A percentile compares a stretch with the other conserved stretches of the same genome.
Evolutionary conservation across 495 filamentous ascomycete species (phyloP).

Genomic region (Hyaloscypha hepaticicola): DNA sequence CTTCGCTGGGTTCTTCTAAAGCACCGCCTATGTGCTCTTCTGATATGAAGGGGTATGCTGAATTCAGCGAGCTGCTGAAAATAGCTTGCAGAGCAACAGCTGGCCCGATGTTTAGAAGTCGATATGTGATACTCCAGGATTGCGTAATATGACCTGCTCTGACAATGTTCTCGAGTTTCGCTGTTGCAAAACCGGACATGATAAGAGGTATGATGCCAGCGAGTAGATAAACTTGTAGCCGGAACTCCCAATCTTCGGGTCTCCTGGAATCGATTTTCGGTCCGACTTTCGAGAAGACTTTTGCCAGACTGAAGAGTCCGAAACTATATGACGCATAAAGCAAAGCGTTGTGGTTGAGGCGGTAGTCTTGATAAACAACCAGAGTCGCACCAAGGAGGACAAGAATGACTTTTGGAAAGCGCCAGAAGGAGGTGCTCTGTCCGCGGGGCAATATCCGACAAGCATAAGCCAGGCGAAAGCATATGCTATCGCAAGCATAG

Average conservation of each 20-base stretch:
- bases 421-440: not conserved
- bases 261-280: slow-evolving; percentile 21
- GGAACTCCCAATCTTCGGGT: slow-evolving; percentile 17
- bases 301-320: slow-evolving; percentile 18
- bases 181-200: slow-evolving; percentile 17
- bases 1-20: slow-evolving; percentile 16
- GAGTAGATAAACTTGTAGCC: slow-evolving; percentile 22
- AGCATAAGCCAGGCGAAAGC: slow-evolving; percentile 16
- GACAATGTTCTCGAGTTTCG: slow-evolving; percentile 20
- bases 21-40: slow-evolving; percentile 19
- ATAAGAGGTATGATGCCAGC: slow-evolving; percentile 23
- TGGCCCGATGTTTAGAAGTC: slow-evolving; percentile 15
- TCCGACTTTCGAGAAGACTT: slow-evolving; percentile 21
- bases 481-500: slow-evolving; percentile 25
- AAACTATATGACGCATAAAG: slow-evolving; percentile 8
- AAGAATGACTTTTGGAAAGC: slow-evolving; percentile 13
- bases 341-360: slow-evolving; percentile 15
- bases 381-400: not conserved
- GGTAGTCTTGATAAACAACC: slow-evolving; percentile 19
- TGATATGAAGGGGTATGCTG: slow-evolving; percentile 21
- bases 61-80: slow-evolving; percentile 18
- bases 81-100: slow-evolving; percentile 14
- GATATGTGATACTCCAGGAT: slow-evolving; percentile 15
- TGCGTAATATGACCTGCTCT: slow-evolving; percentile 9
- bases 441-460: slow-evolving; percentile 12